phyloP scores from a whole-genome alignment of 306 rosid genomes.

The Inga laurina region DNA sequence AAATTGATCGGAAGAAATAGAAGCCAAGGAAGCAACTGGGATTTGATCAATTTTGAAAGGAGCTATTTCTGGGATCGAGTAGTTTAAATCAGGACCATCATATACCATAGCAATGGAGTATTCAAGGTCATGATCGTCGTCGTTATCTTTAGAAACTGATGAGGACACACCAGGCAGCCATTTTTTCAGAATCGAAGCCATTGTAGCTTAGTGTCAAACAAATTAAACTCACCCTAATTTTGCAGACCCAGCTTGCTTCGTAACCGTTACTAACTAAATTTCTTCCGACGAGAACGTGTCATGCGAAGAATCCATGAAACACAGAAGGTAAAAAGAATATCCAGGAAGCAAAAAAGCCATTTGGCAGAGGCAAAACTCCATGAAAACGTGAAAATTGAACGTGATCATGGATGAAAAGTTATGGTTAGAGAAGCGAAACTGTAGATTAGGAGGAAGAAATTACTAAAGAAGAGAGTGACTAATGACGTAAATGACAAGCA shows the following conservation, averaged over 20 bases:
- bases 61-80: constrained; percentile 54
- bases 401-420: too few relatives aligned
- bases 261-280: background rate
- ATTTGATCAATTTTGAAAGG: constrained; percentile 56
- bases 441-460: background rate
- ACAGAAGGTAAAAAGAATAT: background rate
- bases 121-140: constrained; percentile 43
- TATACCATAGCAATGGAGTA: constrained; percentile 74
- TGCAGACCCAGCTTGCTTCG: background rate
- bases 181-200: constrained; percentile 61
- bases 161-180: constrained; percentile 38
- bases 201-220: background rate
- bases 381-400: background rate
- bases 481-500: background rate
- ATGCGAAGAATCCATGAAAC: constrained; percentile 4
- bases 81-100: constrained; percentile 55
- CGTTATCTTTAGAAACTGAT: constrained; percentile 29
- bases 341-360: background rate
- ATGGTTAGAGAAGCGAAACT: background rate
- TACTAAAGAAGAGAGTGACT: background rate
- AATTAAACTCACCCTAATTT: background rate
- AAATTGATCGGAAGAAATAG: constrained; percentile 33
- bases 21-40: constrained; percentile 55
- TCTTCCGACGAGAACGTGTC: background rate
- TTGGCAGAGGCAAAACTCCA: background rate